Evolutionary conservation across 2,329 filamentous ascomycete species (phyloP), one percentile per base, ranked within the genome.

Genomic region (Macrophomina phaseolina): DNA sequence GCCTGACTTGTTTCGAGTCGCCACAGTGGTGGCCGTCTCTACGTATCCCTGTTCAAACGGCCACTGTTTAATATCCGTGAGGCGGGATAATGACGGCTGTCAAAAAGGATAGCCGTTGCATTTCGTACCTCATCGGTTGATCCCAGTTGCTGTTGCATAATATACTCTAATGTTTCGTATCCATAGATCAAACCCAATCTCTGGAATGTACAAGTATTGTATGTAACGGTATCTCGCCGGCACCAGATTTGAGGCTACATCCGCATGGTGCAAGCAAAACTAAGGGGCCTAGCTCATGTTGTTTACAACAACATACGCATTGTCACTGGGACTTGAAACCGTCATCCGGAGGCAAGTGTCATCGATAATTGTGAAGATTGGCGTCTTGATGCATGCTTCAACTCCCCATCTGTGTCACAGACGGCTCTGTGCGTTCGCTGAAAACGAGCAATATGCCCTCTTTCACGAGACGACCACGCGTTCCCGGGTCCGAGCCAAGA

Each of bases 131-230:
- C 55, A 60, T 45, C 38, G 38, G 55, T n/a, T 34, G 40, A 9
- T 60, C 40, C 55, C 38, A 28, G 40, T 32, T 28, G 42, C 34
- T 23, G 32, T 55, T 34, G 34, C 32, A 36, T 55, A 32, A 32
- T 32, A 45, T 45, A 36, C 45, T 36, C 53, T 36, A 58, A 58
- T 14, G 36, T 45, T 58, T 45, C 53, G 45, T 58, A n/a, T 6
- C 53, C 53, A 58, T 28, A 38, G 53, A 23, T 18, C 11, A 45
- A 34, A 32, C n/a, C n/a, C 49, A 36, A 30, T 28, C 23, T n/a
- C 12, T 34, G 16, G 9, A 5, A 40, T 56, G 38, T 45, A 18
- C 36, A 40, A 12, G 53, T 58, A 30, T 23, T 23, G 23, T 23
- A 23, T 23, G 23, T 23, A 23, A 23, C 3, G 2, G 23, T 2